These are phyloP conservation scores for Teunomyces lycoperdinae DNA, from an alignment of 805 yeast species.

Conservation along the genomic window DNA sequence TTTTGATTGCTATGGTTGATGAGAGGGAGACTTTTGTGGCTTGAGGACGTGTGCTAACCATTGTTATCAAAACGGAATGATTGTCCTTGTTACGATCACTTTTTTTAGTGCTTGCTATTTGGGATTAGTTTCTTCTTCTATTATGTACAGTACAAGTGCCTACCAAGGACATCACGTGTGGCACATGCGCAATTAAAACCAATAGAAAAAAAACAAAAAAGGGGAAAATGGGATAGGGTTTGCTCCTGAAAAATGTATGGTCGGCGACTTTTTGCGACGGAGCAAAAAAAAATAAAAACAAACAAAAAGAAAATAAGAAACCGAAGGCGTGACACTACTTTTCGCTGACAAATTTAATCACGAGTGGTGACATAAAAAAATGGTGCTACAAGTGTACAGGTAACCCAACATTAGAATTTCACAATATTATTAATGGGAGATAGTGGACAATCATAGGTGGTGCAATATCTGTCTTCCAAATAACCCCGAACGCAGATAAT, in stretches of 20 bases:
- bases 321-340: background rate
- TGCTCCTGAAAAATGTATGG: background rate
- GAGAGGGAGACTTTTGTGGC: too few species aligned
- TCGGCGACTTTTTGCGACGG: background rate
- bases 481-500: background rate
- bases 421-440: background rate
- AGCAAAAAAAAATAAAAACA: too few species aligned
- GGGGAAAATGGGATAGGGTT: background rate
- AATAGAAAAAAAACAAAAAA: too few species aligned
- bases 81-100: too few species aligned
- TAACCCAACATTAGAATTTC: background rate
- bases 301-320: background rate
- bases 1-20: too few species aligned
- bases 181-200: background rate
- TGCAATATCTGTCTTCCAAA: background rate
- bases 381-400: conserved; percentile 1
- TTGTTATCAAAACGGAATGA: background rate
- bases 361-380: background rate
- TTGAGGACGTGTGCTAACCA: background rate
- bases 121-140: background rate
- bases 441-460: background rate
- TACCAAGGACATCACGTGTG: background rate
- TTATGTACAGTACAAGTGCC: background rate
- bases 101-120: background rate
- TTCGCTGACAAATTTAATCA: background rate